phyloP scores from a whole-genome alignment of 2,329 filamentous ascomycete species.

The Neofusicoccum parvum region DNA sequence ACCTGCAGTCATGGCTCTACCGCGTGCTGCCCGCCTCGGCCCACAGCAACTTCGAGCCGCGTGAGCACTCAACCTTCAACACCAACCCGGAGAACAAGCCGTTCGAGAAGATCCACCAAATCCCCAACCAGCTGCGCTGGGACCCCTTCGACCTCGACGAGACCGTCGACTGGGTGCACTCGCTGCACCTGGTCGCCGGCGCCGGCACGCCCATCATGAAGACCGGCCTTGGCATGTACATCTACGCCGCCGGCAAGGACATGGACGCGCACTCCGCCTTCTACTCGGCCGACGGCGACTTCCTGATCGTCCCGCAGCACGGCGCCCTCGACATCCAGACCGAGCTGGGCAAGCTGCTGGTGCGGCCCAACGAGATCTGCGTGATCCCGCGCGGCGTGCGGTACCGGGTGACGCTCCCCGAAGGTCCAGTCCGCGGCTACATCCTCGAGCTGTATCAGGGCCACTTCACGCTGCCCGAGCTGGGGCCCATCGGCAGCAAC shows the following conservation, averaged over 20 bases:
- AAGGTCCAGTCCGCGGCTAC: conserved; percentile 65
- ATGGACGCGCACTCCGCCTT: conserved; percentile 78
- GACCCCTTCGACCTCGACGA: conserved; percentile 74
- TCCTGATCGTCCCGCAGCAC: conserved; percentile 66
- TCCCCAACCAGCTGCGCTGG: conserved; percentile 82
- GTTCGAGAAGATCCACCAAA: conserved; percentile 66
- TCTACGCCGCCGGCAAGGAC: conserved; percentile 76
- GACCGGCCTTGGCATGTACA: conserved; percentile 75
- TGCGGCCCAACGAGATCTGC: conserved; percentile 68
- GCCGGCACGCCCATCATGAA: conserved; percentile 80
- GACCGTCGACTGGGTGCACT: conserved; percentile 68
- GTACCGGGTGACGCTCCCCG: conserved; percentile 62
- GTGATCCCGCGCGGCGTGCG: conserved; percentile 68
- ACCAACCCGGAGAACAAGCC: conserved; percentile 53
- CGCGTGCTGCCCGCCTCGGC: conserved; percentile 61
- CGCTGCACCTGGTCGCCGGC: conserved; percentile 72
- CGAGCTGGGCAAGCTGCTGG: conserved; percentile 65
- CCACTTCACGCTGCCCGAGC: conserved; percentile 66
- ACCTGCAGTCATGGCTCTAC: conserved; percentile 63
- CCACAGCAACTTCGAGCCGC: conserved; percentile 57
- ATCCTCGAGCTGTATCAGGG: conserved; percentile 68
- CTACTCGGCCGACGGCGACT: conserved; percentile 76
- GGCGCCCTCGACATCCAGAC: conserved; percentile 69
- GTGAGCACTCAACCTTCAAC: conserved; percentile 52
- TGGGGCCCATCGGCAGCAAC: conserved; percentile 68